Percentiles rank a stretch among this genome's conserved stretches.
These are phyloP conservation scores for Auricularia sp. DNA, from an alignment of 768 basidiomycete species.

Conservation along the genomic window DNA sequence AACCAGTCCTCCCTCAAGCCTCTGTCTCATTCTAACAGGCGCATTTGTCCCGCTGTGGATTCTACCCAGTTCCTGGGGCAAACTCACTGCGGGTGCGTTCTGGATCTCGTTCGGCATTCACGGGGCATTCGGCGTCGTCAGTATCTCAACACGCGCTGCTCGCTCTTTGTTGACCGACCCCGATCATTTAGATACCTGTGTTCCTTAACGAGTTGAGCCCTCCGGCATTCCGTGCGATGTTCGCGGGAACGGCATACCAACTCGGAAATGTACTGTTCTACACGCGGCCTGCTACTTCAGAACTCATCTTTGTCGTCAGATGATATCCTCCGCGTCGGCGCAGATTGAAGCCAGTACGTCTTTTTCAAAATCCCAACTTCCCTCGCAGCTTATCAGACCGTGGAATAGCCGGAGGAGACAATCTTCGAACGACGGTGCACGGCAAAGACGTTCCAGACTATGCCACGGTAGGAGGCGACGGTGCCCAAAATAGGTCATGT, in stretches of 20 bases:
- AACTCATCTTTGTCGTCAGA: conserved; percentile 18
- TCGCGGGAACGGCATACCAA: conserved; percentile 80
- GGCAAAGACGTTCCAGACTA: conserved; percentile 47
- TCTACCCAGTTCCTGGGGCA: conserved; percentile 54
- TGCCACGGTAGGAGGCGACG: conserved; percentile 37
- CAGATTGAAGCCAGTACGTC: conserved; percentile 63
- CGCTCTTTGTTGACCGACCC: no score
- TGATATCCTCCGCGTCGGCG: conserved; percentile 62
- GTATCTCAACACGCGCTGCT: no score
- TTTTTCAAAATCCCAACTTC: no score
- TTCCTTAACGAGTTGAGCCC: conserved; percentile 78
- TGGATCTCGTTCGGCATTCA: conserved; percentile 82
- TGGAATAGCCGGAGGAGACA: conserved; percentile 44
- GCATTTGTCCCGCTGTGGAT: conserved; percentile 77
- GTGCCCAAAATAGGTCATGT: neutral
- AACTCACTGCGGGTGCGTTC: conserved; percentile 75
- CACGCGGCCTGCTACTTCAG: neutral
- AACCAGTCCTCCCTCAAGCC: conserved; percentile 20
- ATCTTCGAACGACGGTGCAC: conserved; percentile 40
- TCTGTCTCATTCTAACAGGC: conserved; percentile 47
- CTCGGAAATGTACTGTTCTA: conserved; percentile 46
- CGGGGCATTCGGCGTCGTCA: conserved; percentile 80
- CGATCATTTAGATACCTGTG: conserved; percentile 44
- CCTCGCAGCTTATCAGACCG: no score
- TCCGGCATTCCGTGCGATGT: conserved; percentile 79